Evolutionary conservation across 1,284 basidiomycete species (phyloP).

Genomic region (Sanghuangporus sanghuang): DNA sequence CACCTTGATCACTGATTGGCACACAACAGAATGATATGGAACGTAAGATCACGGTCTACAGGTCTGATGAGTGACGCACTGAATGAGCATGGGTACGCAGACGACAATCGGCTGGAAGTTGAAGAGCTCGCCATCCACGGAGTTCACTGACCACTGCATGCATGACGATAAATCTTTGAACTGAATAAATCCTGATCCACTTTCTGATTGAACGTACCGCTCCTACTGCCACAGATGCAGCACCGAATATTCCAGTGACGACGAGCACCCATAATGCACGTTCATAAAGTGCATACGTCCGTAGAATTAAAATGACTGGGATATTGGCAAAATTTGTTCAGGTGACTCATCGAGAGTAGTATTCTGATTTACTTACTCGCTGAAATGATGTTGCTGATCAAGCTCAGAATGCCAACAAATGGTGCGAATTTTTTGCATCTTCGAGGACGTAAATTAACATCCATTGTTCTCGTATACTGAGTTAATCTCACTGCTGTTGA

Average conservation of each 20-base stretch:
- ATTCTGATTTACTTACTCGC: constrained; percentile 3
- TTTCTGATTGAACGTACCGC: constrained; percentile 3
- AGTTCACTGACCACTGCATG: constrained; percentile 12
- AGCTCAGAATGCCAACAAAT: constrained; percentile 12
- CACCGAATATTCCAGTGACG: constrained; percentile 6
- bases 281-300: constrained; percentile 15
- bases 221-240: constrained; percentile 7
- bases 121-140: constrained; percentile 13
- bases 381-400: constrained; percentile 14
- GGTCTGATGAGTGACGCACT: not conserved
- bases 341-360: not conserved
- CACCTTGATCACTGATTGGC: constrained; percentile 1
- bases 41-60: not conserved
- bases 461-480: not conserved
- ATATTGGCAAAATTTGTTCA: not conserved
- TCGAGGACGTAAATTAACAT: not conserved
- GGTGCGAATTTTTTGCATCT: constrained; percentile 16
- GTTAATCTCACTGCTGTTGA: not conserved
- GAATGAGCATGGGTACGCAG: constrained; percentile 12
- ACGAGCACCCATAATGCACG: constrained; percentile 11
- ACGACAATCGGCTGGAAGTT: constrained; percentile 10
- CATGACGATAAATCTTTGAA: not conserved
- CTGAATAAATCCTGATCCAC: not conserved
- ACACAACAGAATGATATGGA: not conserved
- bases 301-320: constrained; percentile 14